Conservation (phyloP, 1,139 yeast species). For the Debaryomyces udenii region DNA sequence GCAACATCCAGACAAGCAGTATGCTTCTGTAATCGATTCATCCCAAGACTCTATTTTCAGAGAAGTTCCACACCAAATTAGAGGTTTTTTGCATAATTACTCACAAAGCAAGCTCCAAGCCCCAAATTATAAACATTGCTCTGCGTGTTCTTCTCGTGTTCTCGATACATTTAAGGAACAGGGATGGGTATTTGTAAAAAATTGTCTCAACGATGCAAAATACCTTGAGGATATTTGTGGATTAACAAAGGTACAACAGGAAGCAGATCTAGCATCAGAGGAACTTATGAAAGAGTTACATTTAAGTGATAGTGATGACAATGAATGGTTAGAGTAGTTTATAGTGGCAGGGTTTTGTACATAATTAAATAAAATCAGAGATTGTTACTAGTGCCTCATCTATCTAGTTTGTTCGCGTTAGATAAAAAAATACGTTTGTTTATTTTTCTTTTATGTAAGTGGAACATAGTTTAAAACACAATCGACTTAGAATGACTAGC, state of each 20-base stretch:
- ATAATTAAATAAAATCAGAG: too few relatives aligned
- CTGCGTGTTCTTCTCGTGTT: conserved; percentile 77
- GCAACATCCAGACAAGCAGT: conserved; percentile 56
- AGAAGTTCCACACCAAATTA: conserved; percentile 80
- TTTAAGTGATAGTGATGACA: conserved; percentile 45
- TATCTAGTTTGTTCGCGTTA: conserved; percentile 8
- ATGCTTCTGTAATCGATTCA: conserved; percentile 41
- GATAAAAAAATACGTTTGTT: conserved; percentile 5
- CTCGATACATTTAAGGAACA: conserved; percentile 47
- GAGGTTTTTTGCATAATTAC: conserved; percentile 78
- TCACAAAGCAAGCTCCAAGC: conserved; percentile 66
- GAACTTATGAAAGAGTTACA: conserved; percentile 39
- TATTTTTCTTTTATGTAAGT: conserved; percentile 1
- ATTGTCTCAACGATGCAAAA: conserved; percentile 64
- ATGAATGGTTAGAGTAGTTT: conserved; percentile 24
- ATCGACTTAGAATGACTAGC: conserved; percentile 15
- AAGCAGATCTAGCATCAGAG: conserved; percentile 65
- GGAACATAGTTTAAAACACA: not conserved
- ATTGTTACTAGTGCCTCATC: not conserved
- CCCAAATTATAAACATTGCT: conserved; percentile 74
- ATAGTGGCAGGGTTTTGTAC: not conserved
- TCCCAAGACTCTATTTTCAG: conserved; percentile 56
- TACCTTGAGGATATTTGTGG: conserved; percentile 82
- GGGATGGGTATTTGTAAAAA: conserved; percentile 82
- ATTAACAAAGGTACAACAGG: conserved; percentile 66